Base-by-base conservation (phyloP, 2,329 filamentous ascomycete species). In the Talaromyces marneffei region DNA sequence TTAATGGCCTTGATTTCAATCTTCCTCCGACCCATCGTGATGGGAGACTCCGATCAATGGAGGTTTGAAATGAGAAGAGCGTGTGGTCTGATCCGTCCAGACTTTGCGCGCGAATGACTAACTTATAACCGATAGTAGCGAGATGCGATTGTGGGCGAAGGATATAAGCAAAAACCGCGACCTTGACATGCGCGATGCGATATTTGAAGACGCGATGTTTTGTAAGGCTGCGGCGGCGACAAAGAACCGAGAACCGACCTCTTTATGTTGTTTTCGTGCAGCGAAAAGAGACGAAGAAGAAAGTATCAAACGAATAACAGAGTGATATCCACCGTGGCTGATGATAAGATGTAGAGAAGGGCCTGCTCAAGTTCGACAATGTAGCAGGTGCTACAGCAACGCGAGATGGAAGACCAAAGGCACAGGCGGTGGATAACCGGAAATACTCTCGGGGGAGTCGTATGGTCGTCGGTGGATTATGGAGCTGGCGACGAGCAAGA, bases 1-100 rank as follows among this genome's bases (percentile, higher is more conserved):
- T 96, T 97, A 83, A 97, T 97, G 69, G 93, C 91, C 80, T 97
- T 97, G 83, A 99, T 97, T 82, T 97, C 94, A 75, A 99, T 99
- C 86, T 99, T 99, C 84, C 94, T 87, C 78, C 94, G 88, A 77
- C 94, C 94, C 94, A 99, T 99, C 59, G 65, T 78, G 72, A 65
- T 48, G 29, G 37, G 20, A 54, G 31, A 46, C n/a, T 37, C 42
- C 39, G 23, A 29, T 54, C 27, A 48, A 39, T 48, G 46, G n/a
- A 57, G 42, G n/a, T 14, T 14, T 7, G 10, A 20, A n/a, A 14
- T 4, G 2, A 14, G n/a, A 18, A 33, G 12, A 23, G 48, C 29
- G 48, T 52, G 18, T 20, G 23, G 20, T 23, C 2, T 52, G 2
- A 35, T 52, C 48, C 18, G 27, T 52, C 18, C 48, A 52, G 48